phyloP scores from a whole-genome alignment of 2,329 filamentous ascomycete genomes.

The Penicillium hesseltinei region DNA sequence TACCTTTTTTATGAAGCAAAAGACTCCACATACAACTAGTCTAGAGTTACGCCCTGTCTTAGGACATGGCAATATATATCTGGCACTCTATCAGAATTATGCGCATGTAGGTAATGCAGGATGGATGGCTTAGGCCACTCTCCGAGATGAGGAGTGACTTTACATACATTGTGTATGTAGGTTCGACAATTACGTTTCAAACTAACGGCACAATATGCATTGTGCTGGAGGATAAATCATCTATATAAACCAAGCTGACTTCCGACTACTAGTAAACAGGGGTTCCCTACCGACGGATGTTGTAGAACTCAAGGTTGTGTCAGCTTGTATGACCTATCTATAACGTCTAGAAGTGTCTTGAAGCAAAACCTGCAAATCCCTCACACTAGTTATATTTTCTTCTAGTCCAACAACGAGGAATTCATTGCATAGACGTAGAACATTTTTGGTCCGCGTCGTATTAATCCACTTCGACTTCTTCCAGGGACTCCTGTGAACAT shows the following conservation, averaged over 20 bases:
- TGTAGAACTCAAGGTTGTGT: background rate
- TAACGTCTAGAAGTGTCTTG: background rate
- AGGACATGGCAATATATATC: background rate
- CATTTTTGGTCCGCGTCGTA: no score
- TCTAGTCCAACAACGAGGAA: no score
- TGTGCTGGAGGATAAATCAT: background rate
- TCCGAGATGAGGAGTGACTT: background rate
- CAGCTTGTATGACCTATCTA: background rate
- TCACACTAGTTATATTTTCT: no score
- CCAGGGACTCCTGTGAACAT: no score
- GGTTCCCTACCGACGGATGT: background rate
- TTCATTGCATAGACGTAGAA: no score
- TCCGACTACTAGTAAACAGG: background rate
- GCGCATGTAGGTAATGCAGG: background rate
- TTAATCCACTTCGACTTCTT: no score
- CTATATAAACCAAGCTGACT: no score
- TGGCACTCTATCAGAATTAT: background rate
- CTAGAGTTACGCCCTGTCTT: background rate
- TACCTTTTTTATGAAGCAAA: background rate
- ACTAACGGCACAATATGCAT: background rate
- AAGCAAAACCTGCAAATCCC: no score
- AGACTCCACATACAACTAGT: no score
- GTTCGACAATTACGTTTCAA: background rate
- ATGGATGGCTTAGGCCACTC: background rate
- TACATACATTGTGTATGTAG: background rate